Conservation (phyloP, 345 rosid genomes). For the Brassica carinata region DNA sequence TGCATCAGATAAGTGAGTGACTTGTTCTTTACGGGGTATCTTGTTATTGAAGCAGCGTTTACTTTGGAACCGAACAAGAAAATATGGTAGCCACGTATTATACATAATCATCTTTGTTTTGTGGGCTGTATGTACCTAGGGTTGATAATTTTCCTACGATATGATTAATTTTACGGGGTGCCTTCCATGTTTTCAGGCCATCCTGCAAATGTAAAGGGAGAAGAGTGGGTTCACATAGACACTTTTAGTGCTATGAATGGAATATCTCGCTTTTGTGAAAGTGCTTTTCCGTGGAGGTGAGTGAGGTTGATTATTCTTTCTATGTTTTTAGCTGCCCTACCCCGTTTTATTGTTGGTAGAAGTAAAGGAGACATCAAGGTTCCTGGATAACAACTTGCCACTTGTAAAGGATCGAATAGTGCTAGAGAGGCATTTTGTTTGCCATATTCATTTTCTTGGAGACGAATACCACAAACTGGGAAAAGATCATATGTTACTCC, state of each 20-base stretch:
- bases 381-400: conserved; percentile 6
- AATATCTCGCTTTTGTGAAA: conserved; percentile 88
- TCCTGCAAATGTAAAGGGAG: conserved; percentile 44
- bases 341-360: background rate
- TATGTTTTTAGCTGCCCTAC: conserved; percentile 2
- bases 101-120: conserved; percentile 16
- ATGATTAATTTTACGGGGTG: background rate
- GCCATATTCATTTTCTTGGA: background rate
- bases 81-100: conserved; percentile 10
- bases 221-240: conserved; percentile 86
- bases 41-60: conserved; percentile 11
- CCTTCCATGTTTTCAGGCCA: conserved; percentile 48
- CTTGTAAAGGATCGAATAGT: conserved; percentile 3
- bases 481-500: background rate
- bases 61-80: conserved; percentile 11
- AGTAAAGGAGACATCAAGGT: conserved; percentile 14
- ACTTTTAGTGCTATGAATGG: conserved; percentile 93
- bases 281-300: conserved; percentile 86
- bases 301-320: conserved; percentile 45
- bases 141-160: conserved; percentile 12
- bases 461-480: background rate
- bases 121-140: background rate
- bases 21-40: conserved; percentile 21
- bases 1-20: conserved; percentile 73
- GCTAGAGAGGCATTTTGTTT: conserved; percentile 5